phyloP scores from a whole-genome alignment of 179 eudicot genomes.

The Silene noctiflora region DNA sequence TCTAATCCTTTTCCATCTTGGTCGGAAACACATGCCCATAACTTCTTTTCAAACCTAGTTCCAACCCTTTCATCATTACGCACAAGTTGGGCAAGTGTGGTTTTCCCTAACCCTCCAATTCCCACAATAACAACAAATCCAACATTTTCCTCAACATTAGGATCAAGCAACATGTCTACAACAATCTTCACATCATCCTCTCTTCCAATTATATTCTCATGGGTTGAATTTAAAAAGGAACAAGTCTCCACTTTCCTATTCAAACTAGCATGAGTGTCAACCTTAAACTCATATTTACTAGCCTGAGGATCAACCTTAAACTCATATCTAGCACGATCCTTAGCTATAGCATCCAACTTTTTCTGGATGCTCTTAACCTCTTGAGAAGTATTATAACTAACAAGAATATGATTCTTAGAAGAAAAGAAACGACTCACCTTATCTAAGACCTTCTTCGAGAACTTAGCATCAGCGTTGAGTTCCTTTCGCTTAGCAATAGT shows the following conservation, averaged over 20 bases:
- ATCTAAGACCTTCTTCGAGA: not conserved
- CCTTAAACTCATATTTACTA: no score
- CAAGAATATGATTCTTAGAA: not conserved
- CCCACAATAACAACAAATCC: not conserved
- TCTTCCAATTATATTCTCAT: slow-evolving; percentile 10
- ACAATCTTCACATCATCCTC: not conserved
- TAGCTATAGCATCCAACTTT: not conserved
- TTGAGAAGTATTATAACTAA: not conserved
- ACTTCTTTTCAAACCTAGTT: not conserved
- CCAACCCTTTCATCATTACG: not conserved
- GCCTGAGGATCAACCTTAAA: not conserved
- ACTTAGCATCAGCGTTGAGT: not conserved
- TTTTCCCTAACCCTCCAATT: slow-evolving; percentile 2
- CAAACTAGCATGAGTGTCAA: not conserved
- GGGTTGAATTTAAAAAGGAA: not conserved
- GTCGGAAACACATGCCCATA: slow-evolving; percentile 2
- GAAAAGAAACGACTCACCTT: slow-evolving; percentile 7
- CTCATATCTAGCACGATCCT: not conserved
- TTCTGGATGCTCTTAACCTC: not conserved
- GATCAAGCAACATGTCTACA: not conserved
- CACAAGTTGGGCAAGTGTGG: not conserved
- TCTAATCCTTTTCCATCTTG: not conserved
- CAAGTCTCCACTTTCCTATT: not conserved
- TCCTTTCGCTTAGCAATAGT: not conserved
- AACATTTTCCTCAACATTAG: not conserved